A percentile compares a stretch with the other conserved stretches of the same genome.
Evolutionary conservation across 1,284 basidiomycete genomes (phyloP).

Genomic region (Marasmius oreades): DNA sequence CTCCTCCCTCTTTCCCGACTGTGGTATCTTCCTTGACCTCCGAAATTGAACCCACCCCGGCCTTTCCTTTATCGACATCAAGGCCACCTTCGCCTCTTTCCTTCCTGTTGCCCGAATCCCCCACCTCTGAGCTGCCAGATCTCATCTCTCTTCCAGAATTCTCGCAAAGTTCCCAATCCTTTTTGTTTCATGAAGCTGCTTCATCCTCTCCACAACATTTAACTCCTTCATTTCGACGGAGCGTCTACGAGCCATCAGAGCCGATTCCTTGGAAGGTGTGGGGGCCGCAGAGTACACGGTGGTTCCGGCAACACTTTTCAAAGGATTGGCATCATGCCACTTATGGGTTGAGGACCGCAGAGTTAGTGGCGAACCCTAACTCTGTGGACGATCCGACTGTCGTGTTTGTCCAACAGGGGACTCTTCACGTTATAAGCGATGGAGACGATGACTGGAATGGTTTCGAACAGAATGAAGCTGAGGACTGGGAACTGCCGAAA

Average conservation of each 20-base stretch:
- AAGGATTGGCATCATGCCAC: conserved; percentile 53
- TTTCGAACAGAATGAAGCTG: not conserved
- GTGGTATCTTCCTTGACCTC: not conserved
- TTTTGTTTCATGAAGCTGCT: conserved; percentile 10
- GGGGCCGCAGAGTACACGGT: conserved; percentile 47
- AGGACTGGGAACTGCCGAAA: not conserved
- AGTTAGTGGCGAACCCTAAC: conserved; percentile 22
- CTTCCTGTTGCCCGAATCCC: not conserved
- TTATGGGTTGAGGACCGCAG: conserved; percentile 45
- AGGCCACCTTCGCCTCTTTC: not conserved
- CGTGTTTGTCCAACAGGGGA: not conserved
- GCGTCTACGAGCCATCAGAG: not conserved
- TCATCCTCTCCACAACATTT: not conserved
- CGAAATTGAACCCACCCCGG: not conserved
- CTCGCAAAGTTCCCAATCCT: conserved; percentile 17
- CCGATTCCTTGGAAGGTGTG: conserved; percentile 42
- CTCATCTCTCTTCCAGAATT: conserved; percentile 6
- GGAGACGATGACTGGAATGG: not conserved
- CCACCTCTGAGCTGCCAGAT: not conserved
- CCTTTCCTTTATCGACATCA: not conserved
- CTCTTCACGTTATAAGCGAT: not conserved
- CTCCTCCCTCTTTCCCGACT: not conserved
- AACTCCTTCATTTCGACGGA: not conserved
- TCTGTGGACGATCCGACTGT: conserved; percentile 1
- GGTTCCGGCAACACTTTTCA: conserved; percentile 44